Base-by-base conservation (phyloP, 345 rosid species). In the Kernera saxatilis region DNA sequence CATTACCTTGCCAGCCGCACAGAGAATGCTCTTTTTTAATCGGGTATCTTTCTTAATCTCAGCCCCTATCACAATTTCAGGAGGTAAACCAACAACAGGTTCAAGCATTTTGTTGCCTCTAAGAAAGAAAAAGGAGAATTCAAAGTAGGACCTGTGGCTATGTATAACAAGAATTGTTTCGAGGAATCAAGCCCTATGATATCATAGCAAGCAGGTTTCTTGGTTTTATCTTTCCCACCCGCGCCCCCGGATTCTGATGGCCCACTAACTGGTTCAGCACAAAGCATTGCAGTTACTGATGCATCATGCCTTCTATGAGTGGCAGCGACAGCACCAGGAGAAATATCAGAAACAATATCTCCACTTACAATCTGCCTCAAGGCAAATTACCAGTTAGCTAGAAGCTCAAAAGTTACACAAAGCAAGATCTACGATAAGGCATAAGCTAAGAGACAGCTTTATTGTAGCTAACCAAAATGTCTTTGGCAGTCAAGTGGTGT, bases 331-430 rank as follows among this genome's bases (percentile, higher is more conserved):
- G 93, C 90, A 77, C 97, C 96, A 69, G 84, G 95, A 80, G 95
- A 81, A 84, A 94, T 88, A 82, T 94, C 99, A 78, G 97, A 87
- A 78, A 94, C 91, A 80, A 94, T 91, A 83, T 94, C 99, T 74
- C 97, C 99, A 79, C 96, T 91, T 72, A 94, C 82, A 21, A 91
- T 93, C 97, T 94, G 86, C 71, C 57, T 58, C 75, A 74, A 58
- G 43, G 71, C 72, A 62, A 43, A 64, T 21, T 9, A 44, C 17
- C 55, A 69, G 10, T 69, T 36, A 69, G 39, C 23, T 44, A 52
- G 22, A 22, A 4, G 32, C 23, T 64, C 70, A 77, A 19, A 65
- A 49, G 25, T 22, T 30, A 46, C 32, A 35, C 37, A 52, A 29
- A 5, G 18, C 27, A 57, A 25, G 72, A 66, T 43, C 63, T 51